Base-by-base conservation (phyloP, 2,329 filamentous ascomycete genomes). In the Neurospora sp. region DNA sequence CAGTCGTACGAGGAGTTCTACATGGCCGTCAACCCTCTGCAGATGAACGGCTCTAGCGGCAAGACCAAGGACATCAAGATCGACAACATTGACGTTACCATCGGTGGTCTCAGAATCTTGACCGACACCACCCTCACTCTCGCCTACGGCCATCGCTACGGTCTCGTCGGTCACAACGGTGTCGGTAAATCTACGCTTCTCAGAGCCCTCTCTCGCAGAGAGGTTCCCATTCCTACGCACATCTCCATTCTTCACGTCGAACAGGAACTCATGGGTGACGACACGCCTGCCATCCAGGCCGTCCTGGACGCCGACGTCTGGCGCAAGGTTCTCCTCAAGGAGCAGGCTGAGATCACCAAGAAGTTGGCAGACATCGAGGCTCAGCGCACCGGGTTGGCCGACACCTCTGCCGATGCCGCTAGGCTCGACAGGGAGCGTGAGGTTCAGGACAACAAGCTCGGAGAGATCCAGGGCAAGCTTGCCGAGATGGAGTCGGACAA, bases 41-140 rank as follows among this genome's bases (percentile, higher is more conserved):
- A 98, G 79, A 77, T 98, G 71, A 95, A 93, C 69, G 80, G 87
- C 70, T 81, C 89, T 71, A 86, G 89, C 39, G 87, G 88, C 74
- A 99, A 98, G 89, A 97, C 94, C 81, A 99, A 99, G 85, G 96
- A 99, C 79, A 94, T 99, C 85, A 99, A 98, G 83, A 85, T 99
- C 75, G 96, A 99, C 81, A 93, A 92, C 76, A 93, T 97, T 78
- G 96, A 99, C 80, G 92, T 99, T 69, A 91, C 93, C 62, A 97
- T 99, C 77, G 89, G 92, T 72, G 95, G 95, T 70, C 86, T 88
- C 77, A 90, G 96, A 71, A 99, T 99, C 74, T 83, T 98, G 75
- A 92, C 91, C 65, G 95, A 99, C 79, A 97, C 95, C 66, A 92
- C 89, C 68, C 83, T 99, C 71, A 97, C 93, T 1, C 85, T 99